Evolutionary conservation across 805 yeast genomes (phyloP).

Genomic region (Suhomyces sp.): DNA sequence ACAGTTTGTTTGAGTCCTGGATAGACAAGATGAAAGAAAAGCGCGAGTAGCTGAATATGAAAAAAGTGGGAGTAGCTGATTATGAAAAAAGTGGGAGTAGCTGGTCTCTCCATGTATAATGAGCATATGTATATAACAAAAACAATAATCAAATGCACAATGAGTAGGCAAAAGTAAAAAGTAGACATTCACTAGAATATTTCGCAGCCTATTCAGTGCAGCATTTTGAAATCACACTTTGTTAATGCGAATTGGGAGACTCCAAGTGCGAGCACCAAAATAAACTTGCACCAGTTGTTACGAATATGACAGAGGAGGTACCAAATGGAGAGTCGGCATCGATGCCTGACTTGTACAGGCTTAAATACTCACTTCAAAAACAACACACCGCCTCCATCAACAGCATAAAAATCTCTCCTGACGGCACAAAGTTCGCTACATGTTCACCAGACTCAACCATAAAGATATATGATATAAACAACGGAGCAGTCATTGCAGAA

Average conservation of each 20-base stretch:
- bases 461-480: slow-evolving; percentile 20
- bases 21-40: slow-evolving; percentile 31
- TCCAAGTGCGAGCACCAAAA: too few species aligned
- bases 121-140: background rate
- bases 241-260: background rate
- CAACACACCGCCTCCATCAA: slow-evolving; percentile 26
- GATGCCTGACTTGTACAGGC: slow-evolving; percentile 12
- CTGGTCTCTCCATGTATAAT: background rate
- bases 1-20: slow-evolving; percentile 41
- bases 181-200: background rate
- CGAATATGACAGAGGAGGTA: background rate
- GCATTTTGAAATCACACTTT: background rate
- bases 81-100: background rate
- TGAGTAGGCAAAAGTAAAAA: too few species aligned
- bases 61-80: background rate
- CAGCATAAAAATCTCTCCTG: slow-evolving; percentile 57
- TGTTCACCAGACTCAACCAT: slow-evolving; percentile 33
- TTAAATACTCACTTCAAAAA: slow-evolving; percentile 10
- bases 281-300: too few species aligned
- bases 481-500: slow-evolving; percentile 30
- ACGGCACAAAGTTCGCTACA: slow-evolving; percentile 57
- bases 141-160: too few species aligned
- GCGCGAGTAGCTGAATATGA: background rate
- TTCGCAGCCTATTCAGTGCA: background rate
- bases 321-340: background rate